Evolutionary conservation across 495 filamentous ascomycete species (phyloP), one percentile per base, ranked within the genome.

Genomic region (Aspergillus biplanus): DNA sequence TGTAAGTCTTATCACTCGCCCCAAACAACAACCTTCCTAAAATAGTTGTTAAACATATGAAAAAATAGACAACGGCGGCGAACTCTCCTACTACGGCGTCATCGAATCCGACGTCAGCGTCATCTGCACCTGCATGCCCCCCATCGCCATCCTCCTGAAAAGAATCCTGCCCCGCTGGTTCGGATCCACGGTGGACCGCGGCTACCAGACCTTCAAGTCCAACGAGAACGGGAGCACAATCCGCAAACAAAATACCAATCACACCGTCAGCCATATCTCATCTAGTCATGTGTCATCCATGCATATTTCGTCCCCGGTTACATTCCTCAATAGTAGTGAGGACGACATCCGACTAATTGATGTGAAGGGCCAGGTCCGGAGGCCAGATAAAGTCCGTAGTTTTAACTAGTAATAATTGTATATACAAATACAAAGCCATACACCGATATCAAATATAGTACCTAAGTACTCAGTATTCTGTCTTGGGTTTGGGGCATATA

Each of bases 51-150:
- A 21, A 11, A n/a, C 39, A 8, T 3, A 44, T 31, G 4, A 6
- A 21, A 49, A 49, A 12, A 18, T 12, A 50, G 47, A 50, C 47
- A 50, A 50, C 47, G 47, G 47, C 47, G 47, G 47, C 21, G 16
- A 50, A 50, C 16, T 50, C 18, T 18, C 15, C 47, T 50, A 27
- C 16, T 50, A 21, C 21, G 47, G 47, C 6, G 47, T 50, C 42
- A 58, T 58, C 56, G 56, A 58, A 21, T 46, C 56, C 39, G 27
- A 44, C 44, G 56, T 58, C 42, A 32, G 39, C 9, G 46, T 58
- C 39, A 46, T 58, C 42, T 58, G 56, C 56, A 46, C 56, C 16
- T 58, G 56, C 27, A 44, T 58, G 18, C 56, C 56, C 0, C 56
- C 42, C 15, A n/a, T 58, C 39, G 56, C 58, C 7, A 50, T 50